Base-by-base conservation (phyloP, 2,329 filamentous ascomycete species). In the Aspergillus sp. region DNA sequence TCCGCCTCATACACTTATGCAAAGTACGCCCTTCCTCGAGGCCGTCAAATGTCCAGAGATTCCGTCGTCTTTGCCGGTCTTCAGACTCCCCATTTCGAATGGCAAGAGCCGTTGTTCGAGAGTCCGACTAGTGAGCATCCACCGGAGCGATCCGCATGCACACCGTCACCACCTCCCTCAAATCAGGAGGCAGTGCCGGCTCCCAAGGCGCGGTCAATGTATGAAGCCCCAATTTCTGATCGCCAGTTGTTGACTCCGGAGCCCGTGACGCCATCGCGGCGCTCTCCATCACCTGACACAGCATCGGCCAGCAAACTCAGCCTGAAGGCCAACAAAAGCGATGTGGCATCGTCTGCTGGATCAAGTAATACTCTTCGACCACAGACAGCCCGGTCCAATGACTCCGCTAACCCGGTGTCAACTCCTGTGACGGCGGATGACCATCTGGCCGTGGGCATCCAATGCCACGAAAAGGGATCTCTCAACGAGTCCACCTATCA, bases 401-500 rank as follows among this genome's bases (percentile, higher is more conserved):
- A 17, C n/a, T 43, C 41, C 13, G 41, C 10, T 22, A 43, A 43
- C 3, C 13, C 13, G 1, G 62, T 61, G 30, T 60, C 62, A 7
- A 49, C 56, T 1, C 54, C 56, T 2, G 53, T 72, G 15, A 66
- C 68, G 2, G 66, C 88, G 0, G 90, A 97, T 56, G 86, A 97
- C 50, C 91, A 98, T 64, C 81, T 97, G 41, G 79, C 85, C 23
- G 93, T 91, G 70, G 93, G 89, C 7, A 93, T 98, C 49, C 84
- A 88, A 52, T 85, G 89, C 50, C 93, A 98, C 62, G 88, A 95
- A 64, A 83, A 84, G 42, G 91, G 91, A 15, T 85, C 87, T 9
- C 74, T 95, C 25, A 90, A 90, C 53, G 90, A 97, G 68, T 97
- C 91, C 0, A 97, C 93, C 0, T 98, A 97, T 63, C 93, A 98